These are phyloP conservation scores for Colletotrichum spaethianum DNA, from an alignment of 2,329 filamentous ascomycete species.

Conservation along the genomic window DNA sequence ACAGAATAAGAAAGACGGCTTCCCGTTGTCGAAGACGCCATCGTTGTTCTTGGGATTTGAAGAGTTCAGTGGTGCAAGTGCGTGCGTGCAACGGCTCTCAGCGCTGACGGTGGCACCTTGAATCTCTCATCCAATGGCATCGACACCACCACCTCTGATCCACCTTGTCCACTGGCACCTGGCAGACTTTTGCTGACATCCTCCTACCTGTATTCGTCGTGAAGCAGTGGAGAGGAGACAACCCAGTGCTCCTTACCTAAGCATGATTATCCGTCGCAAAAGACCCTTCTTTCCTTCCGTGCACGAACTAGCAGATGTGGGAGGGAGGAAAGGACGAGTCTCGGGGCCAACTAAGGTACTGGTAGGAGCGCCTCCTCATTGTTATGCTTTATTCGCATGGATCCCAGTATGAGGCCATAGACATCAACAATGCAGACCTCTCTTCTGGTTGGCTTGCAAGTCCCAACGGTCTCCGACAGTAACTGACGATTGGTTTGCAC, in stretches of 20 bases:
- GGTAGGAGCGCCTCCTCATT: slow-evolving; percentile 24
- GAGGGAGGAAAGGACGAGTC: slow-evolving; percentile 1
- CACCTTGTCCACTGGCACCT: slow-evolving; percentile 23
- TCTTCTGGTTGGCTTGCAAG: no score
- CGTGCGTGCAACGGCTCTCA: not conserved
- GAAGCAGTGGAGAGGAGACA: not conserved
- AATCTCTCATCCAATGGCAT: not conserved
- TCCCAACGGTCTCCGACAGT: not conserved
- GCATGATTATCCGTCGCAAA: not conserved
- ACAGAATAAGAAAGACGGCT: not conserved
- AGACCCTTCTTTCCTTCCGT: not conserved
- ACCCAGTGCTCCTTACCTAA: slow-evolving; percentile 1
- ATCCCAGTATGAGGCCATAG: slow-evolving; percentile 8
- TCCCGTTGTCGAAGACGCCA: not conserved
- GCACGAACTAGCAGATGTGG: slow-evolving; percentile 7
- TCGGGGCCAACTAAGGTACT: not conserved
- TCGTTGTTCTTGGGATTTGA: not conserved
- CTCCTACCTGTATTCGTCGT: slow-evolving; percentile 1
- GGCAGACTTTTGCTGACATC: slow-evolving; percentile 3
- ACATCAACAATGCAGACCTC: not conserved
- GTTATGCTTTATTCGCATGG: slow-evolving; percentile 6
- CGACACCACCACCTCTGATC: not conserved
- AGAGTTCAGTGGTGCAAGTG: not conserved
- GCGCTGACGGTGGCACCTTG: not conserved
- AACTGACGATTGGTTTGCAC: not conserved